These are phyloP conservation scores for Wickerhamomyces sp. DNA, from an alignment of 1,139 yeast species.

Conservation along the genomic window DNA sequence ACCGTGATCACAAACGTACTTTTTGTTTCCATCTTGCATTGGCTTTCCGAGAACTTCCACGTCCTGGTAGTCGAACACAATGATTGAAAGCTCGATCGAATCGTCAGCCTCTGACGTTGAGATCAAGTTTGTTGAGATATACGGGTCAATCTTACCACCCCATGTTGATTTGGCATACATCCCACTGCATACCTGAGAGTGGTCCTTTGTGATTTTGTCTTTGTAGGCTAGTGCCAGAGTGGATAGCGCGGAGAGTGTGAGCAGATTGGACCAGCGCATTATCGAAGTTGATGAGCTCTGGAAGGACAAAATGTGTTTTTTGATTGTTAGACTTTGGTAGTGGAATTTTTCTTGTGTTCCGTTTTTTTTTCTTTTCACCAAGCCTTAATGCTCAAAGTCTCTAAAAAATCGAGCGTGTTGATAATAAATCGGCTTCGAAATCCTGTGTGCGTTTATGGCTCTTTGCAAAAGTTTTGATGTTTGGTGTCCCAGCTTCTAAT, in stretches of 20 bases:
- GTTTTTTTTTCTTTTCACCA: too few species aligned
- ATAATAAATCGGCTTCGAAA: too few species aligned
- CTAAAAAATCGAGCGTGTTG: too few species aligned
- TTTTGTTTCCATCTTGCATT: conserved; percentile 28
- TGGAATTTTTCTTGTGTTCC: too few species aligned
- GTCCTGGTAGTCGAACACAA: conserved; percentile 82
- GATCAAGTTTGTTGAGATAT: conserved; percentile 48
- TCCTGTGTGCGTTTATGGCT: too few species aligned
- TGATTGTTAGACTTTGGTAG: too few species aligned
- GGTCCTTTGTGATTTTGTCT: conserved; percentile 40
- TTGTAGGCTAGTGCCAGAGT: conserved; percentile 37
- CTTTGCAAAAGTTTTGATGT: too few species aligned
- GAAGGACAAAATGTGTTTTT: too few species aligned
- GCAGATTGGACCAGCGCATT: neutral
- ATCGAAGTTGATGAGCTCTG: too few species aligned
- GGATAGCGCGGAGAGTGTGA: neutral
- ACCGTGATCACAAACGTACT: conserved; percentile 70
- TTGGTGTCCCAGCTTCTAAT: too few species aligned
- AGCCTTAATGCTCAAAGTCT: too few species aligned
- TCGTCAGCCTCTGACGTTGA: conserved; percentile 26
- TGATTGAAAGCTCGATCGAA: conserved; percentile 50
- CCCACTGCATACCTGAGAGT: conserved; percentile 78
- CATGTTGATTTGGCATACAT: conserved; percentile 84
- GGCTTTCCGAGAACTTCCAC: conserved; percentile 58
- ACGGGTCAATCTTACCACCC: conserved; percentile 72